Base-by-base conservation (phyloP, 2,329 filamentous ascomycete genomes). In the Penicillium brasilianum region DNA sequence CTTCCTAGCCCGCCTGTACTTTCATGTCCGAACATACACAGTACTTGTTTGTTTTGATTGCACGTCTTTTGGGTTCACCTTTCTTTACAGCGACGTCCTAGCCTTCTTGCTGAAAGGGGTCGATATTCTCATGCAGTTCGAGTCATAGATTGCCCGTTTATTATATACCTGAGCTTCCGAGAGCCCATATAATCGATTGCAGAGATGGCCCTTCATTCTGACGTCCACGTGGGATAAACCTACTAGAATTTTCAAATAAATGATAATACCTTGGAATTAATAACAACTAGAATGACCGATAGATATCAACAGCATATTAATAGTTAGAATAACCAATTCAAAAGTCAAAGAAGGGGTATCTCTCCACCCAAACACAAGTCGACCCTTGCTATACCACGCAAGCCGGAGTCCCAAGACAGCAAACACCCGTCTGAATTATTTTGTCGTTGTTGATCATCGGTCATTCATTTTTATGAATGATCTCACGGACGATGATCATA, bases 101-200 rank as follows among this genome's bases (percentile, higher is more conserved):
- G 20, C 22, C 30, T 36, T 49, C 55, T 11, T 14, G 36, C 14
- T 36, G 49, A 22, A 39, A 41, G 20, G 32, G 32, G 11, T 28
- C n/a, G 22, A 46, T 14, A 25, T 48, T 7, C 14, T 18, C 14
- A 48, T 52, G 37, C 63, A 57, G 41, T 59, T 61, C 51, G 48
- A 62, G 56, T 59, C 52, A 68, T 69, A 69, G 67, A 68, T 58
- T 68, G 64, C 55, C 55, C 50, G 60, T 22, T 53, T 25, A 59
- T 59, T 48, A 48, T 30, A 60, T 64, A 64, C 57, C 62, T 59
- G 32, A 54, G 59, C 46, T 34, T 48, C 36, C 39, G 18, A 39
- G 48, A 30, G 51, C 37, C 32, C 32, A 28, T 39, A 11, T 37
- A 25, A 59, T 58, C 32, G 32, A 32, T 56, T 36, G 55, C 34